These are phyloP conservation scores for Rauvolfia tetraphylla DNA, from an alignment of 257 asterid species.

Conservation along the genomic window DNA sequence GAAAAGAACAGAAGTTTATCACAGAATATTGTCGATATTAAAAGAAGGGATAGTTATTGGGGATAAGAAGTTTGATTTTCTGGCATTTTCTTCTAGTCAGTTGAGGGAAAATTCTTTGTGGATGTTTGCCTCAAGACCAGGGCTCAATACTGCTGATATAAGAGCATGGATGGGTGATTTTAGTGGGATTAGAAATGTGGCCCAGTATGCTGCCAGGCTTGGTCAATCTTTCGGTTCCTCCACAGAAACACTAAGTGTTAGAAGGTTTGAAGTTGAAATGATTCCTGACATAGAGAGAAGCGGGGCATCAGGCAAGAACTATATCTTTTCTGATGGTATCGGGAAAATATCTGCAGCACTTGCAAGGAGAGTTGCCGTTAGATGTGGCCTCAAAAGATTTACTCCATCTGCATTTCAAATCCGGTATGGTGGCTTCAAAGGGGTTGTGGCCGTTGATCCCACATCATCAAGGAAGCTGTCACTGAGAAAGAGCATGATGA, in stretches of 20 bases:
- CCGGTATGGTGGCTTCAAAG: conserved; percentile 87
- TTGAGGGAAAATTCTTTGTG: conserved; percentile 76
- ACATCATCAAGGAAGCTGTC: conserved; percentile 55
- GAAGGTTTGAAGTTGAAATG: conserved; percentile 40
- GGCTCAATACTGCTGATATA: conserved; percentile 45
- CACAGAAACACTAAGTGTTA: conserved; percentile 60
- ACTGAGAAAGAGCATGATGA: conserved; percentile 70
- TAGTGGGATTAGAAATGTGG: conserved; percentile 60
- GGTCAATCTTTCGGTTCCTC: conserved; percentile 96
- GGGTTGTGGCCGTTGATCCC: conserved; percentile 82
- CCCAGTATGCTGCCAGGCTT: conserved; percentile 95
- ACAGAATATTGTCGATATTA: conserved; percentile 56
- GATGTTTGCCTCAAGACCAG: conserved; percentile 77
- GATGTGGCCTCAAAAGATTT: conserved; percentile 50
- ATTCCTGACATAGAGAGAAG: conserved; percentile 43
- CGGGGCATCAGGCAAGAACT: conserved; percentile 22
- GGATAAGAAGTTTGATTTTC: conserved; percentile 65
- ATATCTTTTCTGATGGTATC: conserved; percentile 81
- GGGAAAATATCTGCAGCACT: conserved; percentile 77
- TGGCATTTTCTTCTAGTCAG: conserved; percentile 88
- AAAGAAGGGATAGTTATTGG: conserved; percentile 71
- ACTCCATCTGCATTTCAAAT: conserved; percentile 86
- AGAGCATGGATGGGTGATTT: conserved; percentile 90
- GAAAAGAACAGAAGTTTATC: conserved; percentile 48
- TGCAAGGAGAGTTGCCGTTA: conserved; percentile 58